Base-by-base conservation (phyloP, 169 alveolate genomes). In the Plasmodium chabaudi region DNA sequence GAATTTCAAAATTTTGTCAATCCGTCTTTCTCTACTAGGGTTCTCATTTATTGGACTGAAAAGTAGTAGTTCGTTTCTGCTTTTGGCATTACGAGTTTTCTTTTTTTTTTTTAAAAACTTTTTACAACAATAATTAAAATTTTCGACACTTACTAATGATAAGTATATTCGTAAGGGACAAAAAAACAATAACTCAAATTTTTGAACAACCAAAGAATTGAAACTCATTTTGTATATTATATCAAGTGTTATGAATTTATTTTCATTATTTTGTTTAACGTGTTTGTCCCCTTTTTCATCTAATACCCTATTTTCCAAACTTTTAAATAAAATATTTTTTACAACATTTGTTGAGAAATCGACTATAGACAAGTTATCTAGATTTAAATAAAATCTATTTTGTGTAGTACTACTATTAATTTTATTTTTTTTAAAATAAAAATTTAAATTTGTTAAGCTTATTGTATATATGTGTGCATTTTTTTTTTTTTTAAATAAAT, bases 401-500 rank as follows among this genome's bases (percentile, higher is more conserved):
- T 15, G 42, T 3, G 42, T 3, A 34, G 6, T 0, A 34, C 0
- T 34, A 34, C 7, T 34, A 34, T 34, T 1, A 17, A 12, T 64
- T 12, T 47, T 46, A 19, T 47, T 21, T 5, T 12, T 44, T 25
- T 56, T 56, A 12, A 77, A 21, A 17, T 39, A 47, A 15, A 67
- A 1, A 70, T 34, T 34, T 34, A 47, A 19, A 21, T 56, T 56
- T 9, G 15, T 34, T 47, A 79, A 53, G 9, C 44, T 42, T n/a
- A 79, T 1, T 7, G 77, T 79, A 60, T 10, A 79, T 17, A 79
- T 46, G 5, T 79, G 89, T 51, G 82, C 51, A 70, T 79, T 79
- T 44, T 79, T 60, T 46, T 79, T 79, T 39, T 79, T 79, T 53
- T 19, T 71, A 51, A 51, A 19, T 5, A 23, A 5, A 12, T 71